These are phyloP conservation scores for Polytrichum formosum DNA, from an alignment of 225 moss, liverwort and hornwort species.

Conservation along the genomic window DNA sequence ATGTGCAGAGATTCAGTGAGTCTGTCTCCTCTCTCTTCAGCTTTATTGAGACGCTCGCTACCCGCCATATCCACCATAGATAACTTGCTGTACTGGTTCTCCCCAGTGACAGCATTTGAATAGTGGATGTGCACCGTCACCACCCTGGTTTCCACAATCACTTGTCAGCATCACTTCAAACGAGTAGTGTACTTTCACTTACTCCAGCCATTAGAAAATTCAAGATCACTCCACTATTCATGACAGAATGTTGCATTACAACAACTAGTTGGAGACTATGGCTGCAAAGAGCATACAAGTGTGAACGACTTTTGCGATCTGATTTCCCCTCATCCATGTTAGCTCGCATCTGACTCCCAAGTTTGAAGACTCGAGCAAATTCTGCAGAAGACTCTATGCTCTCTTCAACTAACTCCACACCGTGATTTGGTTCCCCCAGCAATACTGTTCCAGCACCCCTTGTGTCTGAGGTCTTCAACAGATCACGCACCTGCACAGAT, in stretches of 20 bases:
- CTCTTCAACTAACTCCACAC: conserved; percentile 75
- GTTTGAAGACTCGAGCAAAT: conserved; percentile 69
- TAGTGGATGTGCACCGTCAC: conserved; percentile 86
- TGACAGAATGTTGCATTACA: conserved; percentile 18
- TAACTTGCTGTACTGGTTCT: conserved; percentile 87
- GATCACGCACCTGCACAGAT: conserved; percentile 52
- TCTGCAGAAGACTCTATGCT: conserved; percentile 68
- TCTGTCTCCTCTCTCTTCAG: conserved; percentile 67
- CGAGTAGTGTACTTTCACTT: no score
- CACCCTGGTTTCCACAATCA: conserved; percentile 32
- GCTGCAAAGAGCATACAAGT: conserved; percentile 38
- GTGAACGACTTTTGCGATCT: conserved; percentile 65
- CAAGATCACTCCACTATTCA: conserved; percentile 14
- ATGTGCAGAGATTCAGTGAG: conserved; percentile 62
- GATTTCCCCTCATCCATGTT: conserved; percentile 49
- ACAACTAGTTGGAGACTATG: neutral
- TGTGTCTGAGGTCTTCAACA: conserved; percentile 43
- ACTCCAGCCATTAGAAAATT: no score
- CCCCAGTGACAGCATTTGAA: conserved; percentile 67
- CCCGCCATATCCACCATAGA: conserved; percentile 93
- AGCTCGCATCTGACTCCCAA: conserved; percentile 73
- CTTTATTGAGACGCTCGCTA: conserved; percentile 78
- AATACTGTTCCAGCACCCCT: conserved; percentile 45
- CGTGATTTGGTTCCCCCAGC: conserved; percentile 63
- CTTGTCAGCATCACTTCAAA: no score